Evolutionary conservation across 1,284 basidiomycete genomes (phyloP), one percentile per base, ranked within the genome.

Genomic region (Puccinia horiana): DNA sequence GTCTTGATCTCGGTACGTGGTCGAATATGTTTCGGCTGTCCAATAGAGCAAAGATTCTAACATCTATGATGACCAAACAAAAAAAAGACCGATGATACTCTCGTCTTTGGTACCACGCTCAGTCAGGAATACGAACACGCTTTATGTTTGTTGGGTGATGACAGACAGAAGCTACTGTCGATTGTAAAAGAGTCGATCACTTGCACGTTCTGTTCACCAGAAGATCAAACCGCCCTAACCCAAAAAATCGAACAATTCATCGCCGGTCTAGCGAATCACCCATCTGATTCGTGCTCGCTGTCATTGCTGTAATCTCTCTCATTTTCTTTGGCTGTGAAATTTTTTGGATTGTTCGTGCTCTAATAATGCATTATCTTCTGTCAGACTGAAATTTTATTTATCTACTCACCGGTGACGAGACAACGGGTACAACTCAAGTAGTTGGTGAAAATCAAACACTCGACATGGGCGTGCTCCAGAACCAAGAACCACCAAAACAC

Each of bases 81-180:
- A n/a, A 52, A 47, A 1, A 18, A 80, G 78, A 80, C 78, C 20
- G 78, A 80, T 63, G 78, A 80, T 61, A 58, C 69, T n/a, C 35
- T 80, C 8, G 40, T 80, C 3, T 80, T 80, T 61, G 69, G 42
- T 37, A 80, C 65, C 69, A 72, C 65, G 1, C 44, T 61, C 18
- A 58, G 49, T 42, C 23, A 72, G 29, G 78, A 80, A 52, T 80
- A 80, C 42, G 26, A 44, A 44, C n/a, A 47, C 32, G 76, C 76
- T 49, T 65, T 78, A 29, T 11, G 2, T 16, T 49, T 78, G 23
- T n/a, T 78, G 18, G 44, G 37, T 35, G 44, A 61, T 35, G 49
- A 78, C 52, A 65, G 63, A 37, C 47, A 61, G 37, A 40, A 67
- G 35, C 47, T 78, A 8, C 0, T 78, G 12, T 74, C 72, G 3